Evolutionary conservation across 2,329 filamentous ascomycete genomes (phyloP), one percentile per base, ranked within the genome.

Genomic region (Fusarium sp.): DNA sequence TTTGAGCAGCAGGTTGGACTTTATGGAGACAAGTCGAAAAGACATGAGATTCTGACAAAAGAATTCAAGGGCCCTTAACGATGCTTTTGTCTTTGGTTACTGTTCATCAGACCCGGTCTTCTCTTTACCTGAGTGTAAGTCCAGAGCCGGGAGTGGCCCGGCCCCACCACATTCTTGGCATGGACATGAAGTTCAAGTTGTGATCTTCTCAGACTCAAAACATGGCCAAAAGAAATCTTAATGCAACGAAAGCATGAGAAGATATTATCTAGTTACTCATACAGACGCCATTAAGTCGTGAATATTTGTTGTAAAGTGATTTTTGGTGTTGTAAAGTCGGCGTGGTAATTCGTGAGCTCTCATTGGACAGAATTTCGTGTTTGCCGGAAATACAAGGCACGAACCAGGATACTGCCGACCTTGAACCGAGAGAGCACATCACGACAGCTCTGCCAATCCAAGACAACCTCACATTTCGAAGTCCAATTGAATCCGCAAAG

Each of bases 401-500:
- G 38, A 71, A 61, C 38, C 50, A 57, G 53, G 67, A 52, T 62
- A 66, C 60, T 66, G 66, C 73, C 74, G 67, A 76, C 72, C 74
- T 77, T 75, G 69, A 77, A 59, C 75, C 75, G 68, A 70, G 57
- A 48, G 62, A 71, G 64, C 58, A 71, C 64, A 71, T 73, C 75
- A 71, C 71, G 62, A 73, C 68, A 73, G 69, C 68, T 74, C 65
- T 70, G 64, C 69, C 49, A 58, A 63, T 66, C 66, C 69, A 71
- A 68, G 69, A 67, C 72, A 72, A 71, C 72, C 75, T 72, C 69
- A 72, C 64, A 68, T 72, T 50, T 64, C 60, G 69, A 75, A 72
- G 72, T 67, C 73, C 79, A 78, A 80, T 80, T 78, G 77, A 78
- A 72, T 58, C 72, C 42, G 61, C 62, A 78, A 73, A 46, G 33